Percentiles rank a stretch among this genome's conserved stretches.
Evolutionary conservation across 2,329 filamentous ascomycete genomes (phyloP).

Genomic region (Cephalotrichum gorgonifer): DNA sequence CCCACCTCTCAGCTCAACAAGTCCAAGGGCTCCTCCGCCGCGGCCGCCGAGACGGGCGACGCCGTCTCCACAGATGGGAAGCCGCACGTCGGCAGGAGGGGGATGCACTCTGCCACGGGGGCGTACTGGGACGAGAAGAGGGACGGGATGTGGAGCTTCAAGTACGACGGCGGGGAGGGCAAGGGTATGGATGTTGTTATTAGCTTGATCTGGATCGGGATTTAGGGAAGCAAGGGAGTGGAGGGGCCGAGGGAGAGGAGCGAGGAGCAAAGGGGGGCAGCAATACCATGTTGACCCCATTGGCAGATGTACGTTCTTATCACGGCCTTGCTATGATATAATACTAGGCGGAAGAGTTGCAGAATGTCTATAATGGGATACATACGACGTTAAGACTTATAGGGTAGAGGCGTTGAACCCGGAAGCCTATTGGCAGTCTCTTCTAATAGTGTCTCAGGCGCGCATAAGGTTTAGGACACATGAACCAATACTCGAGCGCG

Average conservation of each 20-base stretch:
- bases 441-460: too few species aligned
- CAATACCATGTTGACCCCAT: background rate
- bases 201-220: constrained; percentile 69
- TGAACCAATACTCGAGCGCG: too few species aligned
- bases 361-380: background rate
- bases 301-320: background rate
- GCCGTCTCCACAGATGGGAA: constrained; percentile 51
- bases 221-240: constrained; percentile 31
- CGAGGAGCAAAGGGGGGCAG: background rate
- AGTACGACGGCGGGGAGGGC: constrained; percentile 60
- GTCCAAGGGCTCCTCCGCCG: constrained; percentile 39
- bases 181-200: constrained; percentile 62
- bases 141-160: constrained; percentile 84
- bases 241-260: background rate
- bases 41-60: constrained; percentile 31
- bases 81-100: constrained; percentile 70
- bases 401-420: too few species aligned
- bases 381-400: background rate
- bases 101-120: constrained; percentile 80
- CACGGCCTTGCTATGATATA: background rate
- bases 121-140: constrained; percentile 88
- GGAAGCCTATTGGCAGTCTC: too few species aligned
- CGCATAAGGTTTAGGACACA: too few species aligned
- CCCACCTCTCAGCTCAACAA: constrained; percentile 56
- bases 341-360: background rate